Percentiles rank a stretch among this genome's conserved stretches.
Evolutionary conservation across 1,284 basidiomycete species (phyloP).

Genomic region (Anthracocystis panici-leucophaei): DNA sequence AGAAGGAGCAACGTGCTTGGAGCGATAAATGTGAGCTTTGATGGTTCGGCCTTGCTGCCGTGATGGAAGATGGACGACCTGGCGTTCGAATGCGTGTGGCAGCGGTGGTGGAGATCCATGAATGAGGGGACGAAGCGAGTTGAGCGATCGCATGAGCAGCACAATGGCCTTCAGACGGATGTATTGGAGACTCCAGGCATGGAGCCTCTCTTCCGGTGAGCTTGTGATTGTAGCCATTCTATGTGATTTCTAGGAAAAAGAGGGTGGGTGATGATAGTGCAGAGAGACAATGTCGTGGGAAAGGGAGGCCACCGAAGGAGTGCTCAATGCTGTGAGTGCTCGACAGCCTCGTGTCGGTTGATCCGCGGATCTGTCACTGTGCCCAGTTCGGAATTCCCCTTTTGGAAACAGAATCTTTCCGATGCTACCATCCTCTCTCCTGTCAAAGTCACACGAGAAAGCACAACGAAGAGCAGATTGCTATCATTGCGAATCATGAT

Average conservation of each 20-base stretch:
- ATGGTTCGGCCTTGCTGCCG: constrained; percentile 50
- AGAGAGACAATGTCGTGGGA: background rate
- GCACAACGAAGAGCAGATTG: no score
- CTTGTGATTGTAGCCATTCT: constrained; percentile 6
- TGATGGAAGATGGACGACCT: constrained; percentile 41
- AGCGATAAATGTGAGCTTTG: constrained; percentile 48
- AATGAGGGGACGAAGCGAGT: constrained; percentile 19
- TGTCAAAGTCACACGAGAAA: no score
- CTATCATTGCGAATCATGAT: no score
- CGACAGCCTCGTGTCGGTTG: no score
- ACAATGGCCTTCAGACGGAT: constrained; percentile 35
- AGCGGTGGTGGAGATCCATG: constrained; percentile 13
- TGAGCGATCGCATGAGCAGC: constrained; percentile 27
- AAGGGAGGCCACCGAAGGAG: background rate
- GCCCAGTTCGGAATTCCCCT: no score
- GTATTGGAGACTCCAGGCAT: constrained; percentile 32
- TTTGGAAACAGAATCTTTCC: no score
- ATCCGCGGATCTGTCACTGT: no score
- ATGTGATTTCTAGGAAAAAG: background rate
- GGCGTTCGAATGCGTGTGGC: constrained; percentile 25
- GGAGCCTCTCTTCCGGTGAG: constrained; percentile 19
- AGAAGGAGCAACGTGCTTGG: constrained; percentile 20
- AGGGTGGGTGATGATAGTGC: background rate
- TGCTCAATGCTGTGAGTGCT: no score
- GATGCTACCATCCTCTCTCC: no score